A percentile compares a stretch with the other conserved stretches of the same genome.
These are phyloP conservation scores for Fusarium circinatum DNA, from an alignment of 2,329 filamentous ascomycete genomes.

Conservation along the genomic window DNA sequence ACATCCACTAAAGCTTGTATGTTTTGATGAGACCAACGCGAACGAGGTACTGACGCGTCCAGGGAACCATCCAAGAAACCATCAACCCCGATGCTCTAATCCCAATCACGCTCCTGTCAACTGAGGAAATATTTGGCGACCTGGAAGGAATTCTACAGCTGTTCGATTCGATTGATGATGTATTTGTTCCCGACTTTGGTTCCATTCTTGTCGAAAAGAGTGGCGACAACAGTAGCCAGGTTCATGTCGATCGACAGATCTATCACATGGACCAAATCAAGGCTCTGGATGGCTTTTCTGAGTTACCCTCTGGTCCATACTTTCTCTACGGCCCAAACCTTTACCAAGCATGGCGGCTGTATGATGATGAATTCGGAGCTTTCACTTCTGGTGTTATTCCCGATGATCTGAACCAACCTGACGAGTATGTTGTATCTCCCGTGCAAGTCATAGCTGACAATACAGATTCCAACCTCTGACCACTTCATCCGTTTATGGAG, in stretches of 20 bases:
- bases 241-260: conserved; percentile 1
- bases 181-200: conserved; percentile 53
- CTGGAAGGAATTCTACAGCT: conserved; percentile 48
- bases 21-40: not conserved
- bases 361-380: conserved; percentile 51
- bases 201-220: conserved; percentile 54
- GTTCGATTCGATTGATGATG: conserved; percentile 51
- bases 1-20: conserved; percentile 52
- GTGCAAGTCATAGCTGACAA: conserved; percentile 7
- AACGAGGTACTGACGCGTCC: not conserved
- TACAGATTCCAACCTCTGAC: conserved; percentile 47
- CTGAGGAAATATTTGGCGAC: conserved; percentile 51
- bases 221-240: conserved; percentile 11
- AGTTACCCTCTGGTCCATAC: conserved; percentile 54
- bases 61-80: conserved; percentile 55
- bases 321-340: conserved; percentile 55
- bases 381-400: conserved; percentile 53
- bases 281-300: conserved; percentile 31
- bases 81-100: conserved; percentile 54
- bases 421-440: conserved; percentile 35
- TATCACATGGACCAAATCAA: conserved; percentile 38
- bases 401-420: conserved; percentile 43
- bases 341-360: conserved; percentile 55
- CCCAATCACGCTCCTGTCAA: conserved; percentile 53
- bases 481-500: conserved; percentile 40